These are phyloP conservation scores for Colletotrichum destructivum DNA, from an alignment of 2,329 filamentous ascomycete genomes.

Conservation along the genomic window DNA sequence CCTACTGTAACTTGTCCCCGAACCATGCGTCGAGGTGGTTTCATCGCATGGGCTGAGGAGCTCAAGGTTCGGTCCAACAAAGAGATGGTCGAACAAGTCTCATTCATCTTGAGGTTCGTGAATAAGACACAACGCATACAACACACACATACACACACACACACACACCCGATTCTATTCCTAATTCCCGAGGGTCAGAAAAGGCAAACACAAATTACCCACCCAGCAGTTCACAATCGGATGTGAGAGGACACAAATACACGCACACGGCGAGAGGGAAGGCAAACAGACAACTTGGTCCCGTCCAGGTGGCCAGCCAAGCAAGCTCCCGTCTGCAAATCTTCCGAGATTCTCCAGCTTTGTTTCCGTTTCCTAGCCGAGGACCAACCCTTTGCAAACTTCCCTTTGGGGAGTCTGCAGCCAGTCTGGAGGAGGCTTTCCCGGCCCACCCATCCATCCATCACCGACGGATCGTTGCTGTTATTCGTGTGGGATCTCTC, in stretches of 20 bases:
- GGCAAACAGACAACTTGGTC: constrained; percentile 13
- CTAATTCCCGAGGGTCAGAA: constrained; percentile 23
- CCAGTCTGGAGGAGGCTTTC: too few relatives aligned
- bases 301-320: not conserved
- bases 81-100: not conserved
- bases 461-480: not conserved
- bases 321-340: not conserved
- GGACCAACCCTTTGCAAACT: too few relatives aligned
- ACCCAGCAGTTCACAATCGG: not conserved
- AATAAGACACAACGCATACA: too few relatives aligned
- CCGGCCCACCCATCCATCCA: too few relatives aligned
- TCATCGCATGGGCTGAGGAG: constrained; percentile 5
- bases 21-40: constrained; percentile 19
- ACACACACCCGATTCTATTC: not conserved
- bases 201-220: constrained; percentile 15
- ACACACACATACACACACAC: too few relatives aligned
- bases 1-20: not conserved
- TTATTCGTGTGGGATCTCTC: constrained; percentile 26
- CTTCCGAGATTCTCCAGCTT: not conserved
- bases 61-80: constrained; percentile 24
- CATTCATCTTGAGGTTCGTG: not conserved
- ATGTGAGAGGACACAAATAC: constrained; percentile 21
- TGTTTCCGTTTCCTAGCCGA: too few relatives aligned
- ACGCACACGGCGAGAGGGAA: not conserved
- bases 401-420: too few relatives aligned